A percentile compares a stretch with the other conserved stretches of the same genome.
Conservation (phyloP, 1,139 yeast genomes). For the Hyphopichia burtonii region DNA sequence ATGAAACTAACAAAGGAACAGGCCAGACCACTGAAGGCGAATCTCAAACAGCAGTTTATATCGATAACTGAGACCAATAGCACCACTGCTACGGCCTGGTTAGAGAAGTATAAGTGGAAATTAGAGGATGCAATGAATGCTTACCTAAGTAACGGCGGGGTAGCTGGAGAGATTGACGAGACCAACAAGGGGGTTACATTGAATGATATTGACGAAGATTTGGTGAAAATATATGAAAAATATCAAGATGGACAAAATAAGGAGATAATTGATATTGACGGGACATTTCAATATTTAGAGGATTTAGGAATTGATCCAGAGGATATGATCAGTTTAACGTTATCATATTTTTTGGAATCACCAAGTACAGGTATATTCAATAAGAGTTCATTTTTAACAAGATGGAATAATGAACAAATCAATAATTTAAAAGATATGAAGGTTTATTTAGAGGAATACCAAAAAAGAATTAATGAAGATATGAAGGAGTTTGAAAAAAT, state of each 20-base stretch:
- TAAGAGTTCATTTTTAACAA: constrained; percentile 45
- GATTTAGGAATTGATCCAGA: constrained; percentile 75
- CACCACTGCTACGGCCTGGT: constrained; percentile 25
- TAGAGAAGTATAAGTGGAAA: constrained; percentile 25
- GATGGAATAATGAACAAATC: constrained; percentile 50
- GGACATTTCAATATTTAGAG: constrained; percentile 64
- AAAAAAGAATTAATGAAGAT: constrained; percentile 15
- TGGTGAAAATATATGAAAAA: constrained; percentile 25
- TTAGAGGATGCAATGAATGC: constrained; percentile 31
- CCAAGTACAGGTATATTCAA: constrained; percentile 65
- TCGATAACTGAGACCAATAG: constrained; percentile 29
- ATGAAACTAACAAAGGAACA: not conserved
- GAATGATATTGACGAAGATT: constrained; percentile 13
- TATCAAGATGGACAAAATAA: constrained; percentile 28
- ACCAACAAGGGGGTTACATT: constrained; percentile 4
- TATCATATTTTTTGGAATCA: constrained; percentile 67
- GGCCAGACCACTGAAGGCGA: constrained; percentile 9
- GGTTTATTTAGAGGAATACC: constrained; percentile 35
- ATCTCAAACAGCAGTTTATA: constrained; percentile 24
- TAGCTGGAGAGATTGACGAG: constrained; percentile 5
- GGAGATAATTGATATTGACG: constrained; percentile 61
- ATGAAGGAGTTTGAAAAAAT: constrained; percentile 49
- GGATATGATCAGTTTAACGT: constrained; percentile 63
- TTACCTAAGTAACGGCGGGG: constrained; percentile 16
- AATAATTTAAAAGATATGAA: constrained; percentile 51